Base-by-base conservation (phyloP, 257 asterid genomes). In the Prunella vulgaris region DNA sequence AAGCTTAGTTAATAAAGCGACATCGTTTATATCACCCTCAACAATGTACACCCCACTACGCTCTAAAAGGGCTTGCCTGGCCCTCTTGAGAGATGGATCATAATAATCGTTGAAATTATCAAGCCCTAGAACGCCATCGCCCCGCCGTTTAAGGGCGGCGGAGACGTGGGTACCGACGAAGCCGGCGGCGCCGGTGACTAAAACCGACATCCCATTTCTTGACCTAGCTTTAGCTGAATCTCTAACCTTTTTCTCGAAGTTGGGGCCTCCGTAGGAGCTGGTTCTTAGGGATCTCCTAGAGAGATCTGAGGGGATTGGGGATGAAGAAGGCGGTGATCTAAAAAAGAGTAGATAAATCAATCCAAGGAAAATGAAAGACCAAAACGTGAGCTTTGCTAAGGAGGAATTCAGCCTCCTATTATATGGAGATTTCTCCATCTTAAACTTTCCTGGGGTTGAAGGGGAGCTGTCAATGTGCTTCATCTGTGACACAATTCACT, bases 401-500 rank as follows among this genome's bases (percentile, higher is more conserved):
- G 84, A 76, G 35, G 84, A 83, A 22, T 79, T 77, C 2, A 71
- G 76, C 84, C 87, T 79, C 65, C 82, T 63, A 22, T 71, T 77
- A 52, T 79, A 80, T 10, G 80, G 57, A 53, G 86, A 80, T 72
- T 86, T 86, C 71, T 86, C 92, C 83, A 83, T 80, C 84, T 86
- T 87, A 75, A 81, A 81, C 72, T 83, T 87, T 8, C 94, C 91
- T 10, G 93, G 95, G 62, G 87, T 83, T 44, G 96, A 90, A 20
- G 95, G 93, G 56, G 74, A 74, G 77, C 79, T 80, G 66, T 93
- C 98, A 88, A 86, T 83, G 92, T 90, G 97, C 91, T 78, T 84
- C 97, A 93, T 92, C 65, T 83, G 84, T 54, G 72, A 79, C 74
- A 53, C 60, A 56, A 74, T 69, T 67, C 72, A 72, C 66, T 52